Conservation (phyloP, 352 stramenopile genomes). For the Aphanomyces invadans region DNA sequence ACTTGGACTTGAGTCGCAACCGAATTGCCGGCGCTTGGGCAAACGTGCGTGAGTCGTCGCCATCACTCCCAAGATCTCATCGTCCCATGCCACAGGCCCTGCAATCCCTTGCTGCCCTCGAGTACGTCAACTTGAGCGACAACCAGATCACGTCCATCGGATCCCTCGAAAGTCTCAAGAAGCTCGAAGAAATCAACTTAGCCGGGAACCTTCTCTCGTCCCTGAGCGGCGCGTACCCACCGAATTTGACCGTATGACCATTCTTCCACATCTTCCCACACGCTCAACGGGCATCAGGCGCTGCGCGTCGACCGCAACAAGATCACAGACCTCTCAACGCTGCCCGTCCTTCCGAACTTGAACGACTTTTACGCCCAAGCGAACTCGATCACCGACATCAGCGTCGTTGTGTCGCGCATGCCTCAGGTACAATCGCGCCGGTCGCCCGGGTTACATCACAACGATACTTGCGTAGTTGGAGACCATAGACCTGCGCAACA, state of each 20-base stretch:
- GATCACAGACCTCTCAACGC: conserved; percentile 7
- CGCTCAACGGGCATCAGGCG: conserved; percentile 26
- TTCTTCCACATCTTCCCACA: neutral
- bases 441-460: too few species aligned
- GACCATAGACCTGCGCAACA: conserved; percentile 66
- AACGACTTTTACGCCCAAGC: conserved; percentile 64
- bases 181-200: conserved; percentile 68
- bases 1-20: conserved; percentile 66
- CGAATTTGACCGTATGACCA: conserved; percentile 36
- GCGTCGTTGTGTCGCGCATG: conserved; percentile 25
- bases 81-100: conserved; percentile 32
- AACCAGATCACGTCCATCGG: conserved; percentile 51
- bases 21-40: conserved; percentile 35
- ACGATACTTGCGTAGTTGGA: conserved; percentile 46
- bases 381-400: conserved; percentile 39
- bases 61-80: neutral
- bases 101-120: conserved; percentile 41
- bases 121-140: conserved; percentile 55
- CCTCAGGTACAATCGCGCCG: too few species aligned
- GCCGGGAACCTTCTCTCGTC: conserved; percentile 46
- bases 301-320: conserved; percentile 38
- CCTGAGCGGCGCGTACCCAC: conserved; percentile 44
- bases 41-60: conserved; percentile 30
- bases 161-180: conserved; percentile 50
- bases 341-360: conserved; percentile 27